Evolutionary conservation across 1,284 basidiomycete genomes (phyloP).

Genomic region (Rhodotorula sp.): DNA sequence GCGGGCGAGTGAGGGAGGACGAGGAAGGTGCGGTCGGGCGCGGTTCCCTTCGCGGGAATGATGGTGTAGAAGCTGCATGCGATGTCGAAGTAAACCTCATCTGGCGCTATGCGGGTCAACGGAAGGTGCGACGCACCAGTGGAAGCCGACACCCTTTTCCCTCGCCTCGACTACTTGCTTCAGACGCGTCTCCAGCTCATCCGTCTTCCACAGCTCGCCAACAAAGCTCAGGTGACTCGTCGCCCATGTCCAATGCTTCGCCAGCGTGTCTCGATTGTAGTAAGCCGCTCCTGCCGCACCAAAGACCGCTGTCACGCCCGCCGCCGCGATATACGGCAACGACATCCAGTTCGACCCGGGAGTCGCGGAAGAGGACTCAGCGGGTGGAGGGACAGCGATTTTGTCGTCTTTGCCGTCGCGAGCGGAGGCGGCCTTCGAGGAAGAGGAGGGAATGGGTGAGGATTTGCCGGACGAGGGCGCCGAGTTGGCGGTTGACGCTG

Average conservation of each 20-base stretch:
- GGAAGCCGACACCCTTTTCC: conserved; percentile 33
- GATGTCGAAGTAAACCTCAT: no score
- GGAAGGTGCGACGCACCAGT: conserved; percentile 23
- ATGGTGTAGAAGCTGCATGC: conserved; percentile 39
- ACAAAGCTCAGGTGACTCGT: conserved; percentile 40
- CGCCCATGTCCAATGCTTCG: conserved; percentile 34
- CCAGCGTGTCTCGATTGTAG: conserved; percentile 31
- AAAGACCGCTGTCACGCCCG: conserved; percentile 15
- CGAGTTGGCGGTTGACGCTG: no score
- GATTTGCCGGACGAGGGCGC: background rate
- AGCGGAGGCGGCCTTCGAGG: background rate
- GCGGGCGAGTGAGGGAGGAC: conserved; percentile 19
- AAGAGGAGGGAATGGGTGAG: background rate
- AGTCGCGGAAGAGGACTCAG: conserved; percentile 11
- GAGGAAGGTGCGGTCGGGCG: conserved; percentile 31
- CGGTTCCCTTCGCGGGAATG: conserved; percentile 17
- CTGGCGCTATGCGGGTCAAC: background rate
- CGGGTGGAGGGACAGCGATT: conserved; percentile 2
- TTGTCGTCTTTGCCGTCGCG: background rate
- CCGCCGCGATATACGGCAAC: conserved; percentile 14
- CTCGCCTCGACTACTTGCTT: conserved; percentile 8
- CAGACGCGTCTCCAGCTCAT: conserved; percentile 28
- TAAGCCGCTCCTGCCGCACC: conserved; percentile 33
- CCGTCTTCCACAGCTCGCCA: conserved; percentile 39
- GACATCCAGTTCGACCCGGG: conserved; percentile 16